These are phyloP conservation scores for Anaeramoeba ignava DNA, from an alignment of 78 protist genomes.

Conservation along the genomic window DNA sequence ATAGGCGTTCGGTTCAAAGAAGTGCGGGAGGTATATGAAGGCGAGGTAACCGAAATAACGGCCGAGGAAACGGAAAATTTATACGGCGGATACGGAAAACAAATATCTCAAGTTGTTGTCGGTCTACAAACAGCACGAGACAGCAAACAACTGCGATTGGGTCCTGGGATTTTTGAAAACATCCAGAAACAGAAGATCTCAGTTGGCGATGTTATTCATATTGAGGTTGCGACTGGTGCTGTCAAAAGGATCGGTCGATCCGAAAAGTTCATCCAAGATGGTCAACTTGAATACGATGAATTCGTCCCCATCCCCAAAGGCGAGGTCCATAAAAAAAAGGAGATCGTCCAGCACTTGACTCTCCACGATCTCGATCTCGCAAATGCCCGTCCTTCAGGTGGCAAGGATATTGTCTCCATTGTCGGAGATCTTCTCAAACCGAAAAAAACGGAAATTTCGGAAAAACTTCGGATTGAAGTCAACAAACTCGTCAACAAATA, in stretches of 20 bases:
- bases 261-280: slow-evolving; percentile 8
- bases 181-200: slow-evolving; percentile 90
- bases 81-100: slow-evolving; percentile 84
- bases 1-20: slow-evolving; percentile 96
- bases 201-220: slow-evolving; percentile 95
- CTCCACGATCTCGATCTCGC: slow-evolving; percentile 99
- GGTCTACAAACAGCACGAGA: slow-evolving; percentile 35
- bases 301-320: slow-evolving; percentile 84
- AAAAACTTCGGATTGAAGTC: slow-evolving; percentile 94
- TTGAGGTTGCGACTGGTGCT: slow-evolving; percentile 88
- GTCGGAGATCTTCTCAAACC: slow-evolving; percentile 76
- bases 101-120: slow-evolving; percentile 79
- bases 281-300: slow-evolving; percentile 8
- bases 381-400: slow-evolving; percentile 75
- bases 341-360: slow-evolving; percentile 91
- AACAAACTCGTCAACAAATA: slow-evolving; percentile 96
- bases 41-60: slow-evolving; percentile 93
- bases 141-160: slow-evolving; percentile 87
- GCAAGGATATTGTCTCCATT: slow-evolving; percentile 90
- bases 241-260: slow-evolving; percentile 47
- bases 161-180: slow-evolving; percentile 89
- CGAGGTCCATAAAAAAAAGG: slow-evolving; percentile 82
- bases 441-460: slow-evolving; percentile 99
- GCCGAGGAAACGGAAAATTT: slow-evolving; percentile 93
- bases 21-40: slow-evolving; percentile 97